phyloP scores from a whole-genome alignment of 2,329 filamentous ascomycete genomes.

The Samsoniella hepiali region DNA sequence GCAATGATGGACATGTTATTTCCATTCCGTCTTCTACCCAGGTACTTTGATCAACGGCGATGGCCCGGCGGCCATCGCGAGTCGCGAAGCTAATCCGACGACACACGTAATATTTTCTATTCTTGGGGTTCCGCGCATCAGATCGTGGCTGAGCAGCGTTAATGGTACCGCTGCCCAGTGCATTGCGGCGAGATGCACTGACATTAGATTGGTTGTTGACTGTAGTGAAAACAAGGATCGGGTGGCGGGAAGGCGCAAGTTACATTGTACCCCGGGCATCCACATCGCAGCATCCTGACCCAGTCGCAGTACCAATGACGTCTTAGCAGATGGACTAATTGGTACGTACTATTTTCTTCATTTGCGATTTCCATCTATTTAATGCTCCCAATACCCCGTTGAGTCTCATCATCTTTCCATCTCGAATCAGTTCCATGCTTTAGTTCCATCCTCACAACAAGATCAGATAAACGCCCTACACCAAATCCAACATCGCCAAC shows the following conservation, averaged over 20 bases:
- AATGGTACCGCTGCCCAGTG: not conserved
- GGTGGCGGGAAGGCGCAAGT: not conserved
- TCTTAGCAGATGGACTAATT: not conserved
- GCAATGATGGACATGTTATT: not conserved
- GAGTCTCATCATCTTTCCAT: not conserved
- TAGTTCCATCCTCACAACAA: not conserved
- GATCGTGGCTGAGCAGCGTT: conserved; percentile 7
- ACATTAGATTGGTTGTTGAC: not conserved
- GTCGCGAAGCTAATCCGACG: not conserved
- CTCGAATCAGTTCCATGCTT: not conserved
- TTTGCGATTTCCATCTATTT: not conserved
- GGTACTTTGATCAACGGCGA: not conserved
- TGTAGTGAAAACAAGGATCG: not conserved
- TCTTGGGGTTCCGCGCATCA: not conserved
- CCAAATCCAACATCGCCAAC: not conserved
- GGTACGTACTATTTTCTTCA: not conserved
- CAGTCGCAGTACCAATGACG: conserved; percentile 2
- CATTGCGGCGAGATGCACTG: not conserved
- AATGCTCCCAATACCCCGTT: not conserved
- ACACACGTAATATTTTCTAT: conserved; percentile 16
- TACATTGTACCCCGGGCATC: not conserved
- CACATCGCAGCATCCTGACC: not conserved
- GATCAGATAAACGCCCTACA: not conserved
- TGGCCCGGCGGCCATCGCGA: not conserved
- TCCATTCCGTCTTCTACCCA: not conserved